Base-by-base conservation (phyloP, 305 asterid genomes). In the Lippia alba region DNA sequence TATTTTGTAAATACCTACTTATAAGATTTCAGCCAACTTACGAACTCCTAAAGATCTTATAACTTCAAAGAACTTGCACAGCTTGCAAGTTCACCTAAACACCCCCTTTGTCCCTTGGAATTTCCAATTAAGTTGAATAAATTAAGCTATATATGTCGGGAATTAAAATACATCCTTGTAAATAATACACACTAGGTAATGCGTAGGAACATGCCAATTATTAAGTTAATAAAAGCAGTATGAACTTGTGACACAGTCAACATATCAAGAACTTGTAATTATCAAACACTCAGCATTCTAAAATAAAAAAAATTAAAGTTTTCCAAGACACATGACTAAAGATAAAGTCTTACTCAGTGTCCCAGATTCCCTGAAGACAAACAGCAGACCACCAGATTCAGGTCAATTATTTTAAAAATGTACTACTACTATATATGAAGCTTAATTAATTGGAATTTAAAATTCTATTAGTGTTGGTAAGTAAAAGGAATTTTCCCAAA, bases 321-420 rank as follows among this genome's bases (percentile, higher is more conserved):
- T 39, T 24, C 30, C 30, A 68, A 62, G 58, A 66, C 49, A 73
- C 50, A 56, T 65, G 67, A 57, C 30, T 18, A 73, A 24, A 36
- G 58, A 33, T 18, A 18, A 64, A 18, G 18, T 41, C 45, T 4
- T 33, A 33, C 33, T 39, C 39, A 2, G 15, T 16, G 17, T 39
- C 64, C 56, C 14, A 44, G 48, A 56, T 45, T 56, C 64, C 33
- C 9, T 6, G 66, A 0, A 45, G 36, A 19, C 64, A 62, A 62
- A 62, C 19, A 17, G 55, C 56, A 56, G 57, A 46, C 74, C 24
- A 68, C 55, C n/a, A 61, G 18, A 61, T 68, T 74, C 71, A 61
- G 18, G 79, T 68, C 67, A 62, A 54, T 55, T 32, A 18, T 41
- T 39, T 40, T 19, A 44, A 20, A 15, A 60, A 2, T 14, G 17